These are phyloP conservation scores for Xylariaceae sp. DNA, from an alignment of 2,329 filamentous ascomycete genomes.

Conservation along the genomic window DNA sequence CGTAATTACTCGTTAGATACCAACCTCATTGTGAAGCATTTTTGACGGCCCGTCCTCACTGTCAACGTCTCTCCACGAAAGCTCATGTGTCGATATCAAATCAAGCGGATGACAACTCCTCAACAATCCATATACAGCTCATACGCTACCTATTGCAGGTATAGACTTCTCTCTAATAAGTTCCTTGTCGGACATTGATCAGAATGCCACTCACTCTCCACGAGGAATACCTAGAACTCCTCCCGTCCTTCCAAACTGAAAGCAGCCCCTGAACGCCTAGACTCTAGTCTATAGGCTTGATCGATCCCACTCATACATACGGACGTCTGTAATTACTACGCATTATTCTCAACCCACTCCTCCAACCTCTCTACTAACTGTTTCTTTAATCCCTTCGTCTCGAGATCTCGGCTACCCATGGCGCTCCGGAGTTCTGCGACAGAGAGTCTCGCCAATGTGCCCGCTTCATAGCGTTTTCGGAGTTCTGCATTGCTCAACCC, in stretches of 20 bases:
- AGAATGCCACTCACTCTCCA: background rate
- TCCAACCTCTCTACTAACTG: constrained; percentile 52
- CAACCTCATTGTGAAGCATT: no score
- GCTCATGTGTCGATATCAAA: no score
- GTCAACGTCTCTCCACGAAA: no score
- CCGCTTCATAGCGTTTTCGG: constrained; percentile 40
- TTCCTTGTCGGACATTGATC: no score
- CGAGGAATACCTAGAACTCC: background rate
- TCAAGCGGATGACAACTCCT: no score
- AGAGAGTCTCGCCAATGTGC: constrained; percentile 48
- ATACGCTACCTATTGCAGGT: no score
- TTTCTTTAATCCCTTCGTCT: constrained; percentile 47
- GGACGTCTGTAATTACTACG: background rate
- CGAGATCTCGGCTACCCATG: constrained; percentile 43
- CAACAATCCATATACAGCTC: no score
- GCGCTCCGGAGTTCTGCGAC: constrained; percentile 49
- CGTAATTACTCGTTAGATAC: no score
- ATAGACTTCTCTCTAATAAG: no score
- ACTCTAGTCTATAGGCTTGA: background rate
- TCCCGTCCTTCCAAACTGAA: background rate
- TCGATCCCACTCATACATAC: background rate
- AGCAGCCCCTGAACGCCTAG: constrained; percentile 1
- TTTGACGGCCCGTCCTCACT: no score
- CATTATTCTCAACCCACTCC: constrained; percentile 49
- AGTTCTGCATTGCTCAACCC: constrained; percentile 43